Percentiles rank a stretch among this genome's conserved stretches.
Evolutionary conservation across 1,284 basidiomycete species (phyloP).

Genomic region (Sporisorium graminicola): DNA sequence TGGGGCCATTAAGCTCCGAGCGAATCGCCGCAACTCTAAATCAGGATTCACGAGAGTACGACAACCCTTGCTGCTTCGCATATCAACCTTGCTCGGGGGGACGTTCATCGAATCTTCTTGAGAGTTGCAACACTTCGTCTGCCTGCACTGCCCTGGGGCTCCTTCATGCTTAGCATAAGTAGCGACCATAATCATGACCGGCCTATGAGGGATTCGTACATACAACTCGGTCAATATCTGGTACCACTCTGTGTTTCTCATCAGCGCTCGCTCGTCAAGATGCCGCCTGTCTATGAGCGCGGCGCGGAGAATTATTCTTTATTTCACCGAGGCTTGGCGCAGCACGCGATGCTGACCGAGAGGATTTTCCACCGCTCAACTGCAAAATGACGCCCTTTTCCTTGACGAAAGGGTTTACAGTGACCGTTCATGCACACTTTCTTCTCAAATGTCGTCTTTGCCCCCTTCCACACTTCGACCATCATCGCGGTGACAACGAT

Average conservation of each 20-base stretch:
- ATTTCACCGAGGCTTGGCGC: background rate
- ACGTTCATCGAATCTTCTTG: background rate
- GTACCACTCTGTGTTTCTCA: no score
- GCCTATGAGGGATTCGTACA: background rate
- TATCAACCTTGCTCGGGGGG: background rate
- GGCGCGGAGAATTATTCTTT: background rate
- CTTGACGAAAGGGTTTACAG: no score
- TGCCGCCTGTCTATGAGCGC: no score
- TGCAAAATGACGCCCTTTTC: background rate
- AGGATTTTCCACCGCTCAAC: background rate
- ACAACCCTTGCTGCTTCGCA: background rate
- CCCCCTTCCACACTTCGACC: no score
- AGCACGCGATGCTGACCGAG: background rate
- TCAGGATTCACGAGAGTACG: background rate
- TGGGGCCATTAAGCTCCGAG: background rate
- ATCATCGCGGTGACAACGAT: no score
- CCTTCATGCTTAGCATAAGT: background rate
- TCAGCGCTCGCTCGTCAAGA: no score
- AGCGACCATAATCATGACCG: background rate
- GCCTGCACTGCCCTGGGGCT: no score
- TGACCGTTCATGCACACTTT: no score
- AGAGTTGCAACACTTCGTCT: background rate
- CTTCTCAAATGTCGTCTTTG: no score
- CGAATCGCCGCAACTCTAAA: constrained; percentile 6
- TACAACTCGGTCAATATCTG: background rate